Evolutionary conservation across 371 early-diverging fungal genomes (phyloP).

Genomic region (Zopfochytrium polystomum): DNA sequence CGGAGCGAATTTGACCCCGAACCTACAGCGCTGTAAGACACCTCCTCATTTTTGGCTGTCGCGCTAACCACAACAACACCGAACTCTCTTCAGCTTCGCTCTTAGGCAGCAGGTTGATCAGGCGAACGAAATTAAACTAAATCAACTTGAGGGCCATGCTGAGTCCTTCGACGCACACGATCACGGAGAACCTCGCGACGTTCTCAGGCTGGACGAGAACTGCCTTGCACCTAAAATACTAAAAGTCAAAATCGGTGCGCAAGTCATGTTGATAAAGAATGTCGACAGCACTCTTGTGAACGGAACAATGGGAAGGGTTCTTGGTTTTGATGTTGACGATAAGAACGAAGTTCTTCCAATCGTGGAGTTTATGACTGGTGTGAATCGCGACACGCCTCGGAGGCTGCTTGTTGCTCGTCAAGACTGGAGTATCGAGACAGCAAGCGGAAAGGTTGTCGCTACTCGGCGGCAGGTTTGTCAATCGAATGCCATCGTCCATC

Average conservation of each 20-base stretch:
- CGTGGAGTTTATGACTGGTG: constrained; percentile 27
- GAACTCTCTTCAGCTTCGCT: constrained; percentile 39
- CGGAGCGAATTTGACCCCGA: constrained; percentile 56
- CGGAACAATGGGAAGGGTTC: constrained; percentile 76
- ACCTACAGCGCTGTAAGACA: constrained; percentile 76
- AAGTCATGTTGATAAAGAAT: constrained; percentile 86
- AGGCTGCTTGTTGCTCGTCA: constrained; percentile 36
- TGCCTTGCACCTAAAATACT: constrained; percentile 44
- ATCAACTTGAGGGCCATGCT: constrained; percentile 33
- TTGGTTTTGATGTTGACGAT: constrained; percentile 33
- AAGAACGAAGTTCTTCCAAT: constrained; percentile 25
- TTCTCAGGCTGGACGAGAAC: constrained; percentile 31
- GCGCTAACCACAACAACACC: background rate
- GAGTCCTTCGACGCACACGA: constrained; percentile 18
- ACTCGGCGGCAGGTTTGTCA: constrained; percentile 43
- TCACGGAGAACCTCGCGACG: constrained; percentile 8
- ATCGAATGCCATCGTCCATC: too few relatives aligned
- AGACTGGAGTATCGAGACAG: constrained; percentile 58
- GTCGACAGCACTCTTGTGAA: constrained; percentile 65
- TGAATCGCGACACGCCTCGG: constrained; percentile 35
- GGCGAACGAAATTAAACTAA: constrained; percentile 61
- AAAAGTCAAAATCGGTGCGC: constrained; percentile 71
- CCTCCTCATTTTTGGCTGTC: background rate
- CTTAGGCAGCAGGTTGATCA: constrained; percentile 66
- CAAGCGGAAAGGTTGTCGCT: constrained; percentile 43